Base-by-base conservation (phyloP, 257 asterid species). In the Solanum paucissectum region DNA sequence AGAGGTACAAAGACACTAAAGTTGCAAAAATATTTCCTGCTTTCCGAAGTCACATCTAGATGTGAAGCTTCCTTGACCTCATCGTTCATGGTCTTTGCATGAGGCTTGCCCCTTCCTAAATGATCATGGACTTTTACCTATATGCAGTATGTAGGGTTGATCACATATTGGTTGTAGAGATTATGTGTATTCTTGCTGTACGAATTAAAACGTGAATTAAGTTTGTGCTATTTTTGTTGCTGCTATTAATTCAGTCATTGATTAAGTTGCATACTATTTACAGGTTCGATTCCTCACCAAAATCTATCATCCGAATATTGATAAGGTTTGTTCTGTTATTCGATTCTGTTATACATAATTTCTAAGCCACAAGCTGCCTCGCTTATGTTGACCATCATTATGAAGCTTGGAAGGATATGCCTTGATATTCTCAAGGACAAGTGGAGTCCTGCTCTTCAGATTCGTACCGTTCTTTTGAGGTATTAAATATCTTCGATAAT, bases 361-460 rank as follows among this genome's bases (percentile, higher is more conserved):
- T 81, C 71, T 81, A 81, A 46, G 68, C 29, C 40, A 16, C 40
- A 44, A 27, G 66, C 27, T 27, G 20, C 40, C 68, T 46, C 6
- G 1, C 85, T 81, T 49, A 46, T 49, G 18, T 27, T 10, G 40
- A 10, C 85, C 42, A 4, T 81, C 33, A 3, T 12, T 42, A 62
- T 92, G 92, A 94, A 97, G 99, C 99, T 97, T 89, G 99, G 99
- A 89, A 96, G 99, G 94, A 97, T 97, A 89, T 97, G 99, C 92
- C 96, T 97, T 34, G 99, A 97, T 90, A 97, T 97, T 88, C 99
- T 97, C 0, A 97, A 97, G 91, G 99, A 97, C 95, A 97, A 97
- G 83, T 97, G 99, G 99, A 97, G 99, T 88, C 99, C 99, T 11
- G 99, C 99, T 32, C 99, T 97, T 92, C 99, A 97, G 94, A 97